These are phyloP conservation scores for Eutrema japonicum DNA, from an alignment of 345 rosid genomes.

Conservation along the genomic window DNA sequence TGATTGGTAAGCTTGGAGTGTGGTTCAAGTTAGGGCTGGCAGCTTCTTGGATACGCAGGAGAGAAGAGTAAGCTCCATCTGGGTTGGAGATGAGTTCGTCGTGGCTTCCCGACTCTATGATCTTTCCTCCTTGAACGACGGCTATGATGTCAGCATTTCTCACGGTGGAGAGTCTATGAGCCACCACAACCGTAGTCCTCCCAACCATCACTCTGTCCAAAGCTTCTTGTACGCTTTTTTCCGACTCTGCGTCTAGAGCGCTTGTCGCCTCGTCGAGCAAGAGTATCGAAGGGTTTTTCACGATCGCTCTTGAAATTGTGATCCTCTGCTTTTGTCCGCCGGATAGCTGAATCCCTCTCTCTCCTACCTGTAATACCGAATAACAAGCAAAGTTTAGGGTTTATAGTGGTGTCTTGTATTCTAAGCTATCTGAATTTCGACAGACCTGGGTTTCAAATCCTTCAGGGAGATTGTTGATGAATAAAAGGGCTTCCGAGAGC, in stretches of 20 bases:
- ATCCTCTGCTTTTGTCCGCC: conserved; percentile 98
- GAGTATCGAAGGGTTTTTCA: conserved; percentile 85
- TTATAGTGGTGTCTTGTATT: background rate
- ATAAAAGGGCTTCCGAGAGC: conserved; percentile 77
- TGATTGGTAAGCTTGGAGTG: conserved; percentile 53
- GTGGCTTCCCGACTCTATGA: conserved; percentile 87
- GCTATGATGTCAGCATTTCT: conserved; percentile 88
- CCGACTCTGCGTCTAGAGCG: conserved; percentile 91
- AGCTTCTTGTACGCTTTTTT: conserved; percentile 91
- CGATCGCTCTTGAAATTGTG: conserved; percentile 77
- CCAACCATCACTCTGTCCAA: conserved; percentile 94
- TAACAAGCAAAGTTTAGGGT: background rate
- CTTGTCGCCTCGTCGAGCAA: conserved; percentile 97
- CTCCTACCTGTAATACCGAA: conserved; percentile 68
- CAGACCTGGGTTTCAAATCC: conserved; percentile 90
- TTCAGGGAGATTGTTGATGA: conserved; percentile 85
- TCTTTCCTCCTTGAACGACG: conserved; percentile 77
- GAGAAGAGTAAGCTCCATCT: conserved; percentile 66
- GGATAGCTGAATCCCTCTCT: conserved; percentile 87
- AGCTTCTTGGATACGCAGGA: conserved; percentile 78
- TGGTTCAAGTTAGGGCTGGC: conserved; percentile 64
- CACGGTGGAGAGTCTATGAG: conserved; percentile 89
- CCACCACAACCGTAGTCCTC: conserved; percentile 86
- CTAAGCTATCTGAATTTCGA: background rate
- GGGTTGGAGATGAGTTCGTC: conserved; percentile 80